phyloP scores from a whole-genome alignment of 306 rosid species.

The Vigna unguiculata region DNA sequence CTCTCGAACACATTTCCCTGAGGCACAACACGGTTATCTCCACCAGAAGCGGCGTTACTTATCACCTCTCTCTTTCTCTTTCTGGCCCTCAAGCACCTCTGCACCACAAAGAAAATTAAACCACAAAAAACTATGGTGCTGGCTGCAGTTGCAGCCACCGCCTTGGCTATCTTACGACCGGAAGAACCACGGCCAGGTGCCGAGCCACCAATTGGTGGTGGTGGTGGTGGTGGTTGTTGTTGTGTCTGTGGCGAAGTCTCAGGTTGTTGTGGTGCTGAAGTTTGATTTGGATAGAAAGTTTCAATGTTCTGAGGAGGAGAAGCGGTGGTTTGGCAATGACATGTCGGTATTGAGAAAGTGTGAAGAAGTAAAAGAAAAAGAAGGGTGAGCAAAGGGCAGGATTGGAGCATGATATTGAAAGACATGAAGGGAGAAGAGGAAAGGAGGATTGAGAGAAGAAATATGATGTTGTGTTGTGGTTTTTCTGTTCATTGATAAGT shows the following conservation, averaged over 20 bases:
- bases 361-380: slow-evolving; percentile 41
- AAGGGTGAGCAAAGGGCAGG: slow-evolving; percentile 38
- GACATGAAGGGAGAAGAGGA: slow-evolving; percentile 55
- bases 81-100: slow-evolving; percentile 42
- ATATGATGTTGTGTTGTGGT: slow-evolving; percentile 28
- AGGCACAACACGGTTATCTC: slow-evolving; percentile 51
- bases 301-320: slow-evolving; percentile 71
- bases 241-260: neutral
- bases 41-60: slow-evolving; percentile 18
- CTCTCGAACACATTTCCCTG: slow-evolving; percentile 48
- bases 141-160: slow-evolving; percentile 76
- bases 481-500: slow-evolving; percentile 43
- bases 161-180: slow-evolving; percentile 54
- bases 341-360: slow-evolving; percentile 32
- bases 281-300: slow-evolving; percentile 61
- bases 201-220: neutral
- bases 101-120: slow-evolving; percentile 58
- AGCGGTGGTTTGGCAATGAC: slow-evolving; percentile 44
- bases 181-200: slow-evolving; percentile 24
- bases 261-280: slow-evolving; percentile 15
- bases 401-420: slow-evolving; percentile 36
- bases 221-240: neutral
- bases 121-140: slow-evolving; percentile 62
- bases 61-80: slow-evolving; percentile 47
- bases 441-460: slow-evolving; percentile 25